Conservation (phyloP, 257 asterid species). For the Nyctanthes arbortristis region DNA sequence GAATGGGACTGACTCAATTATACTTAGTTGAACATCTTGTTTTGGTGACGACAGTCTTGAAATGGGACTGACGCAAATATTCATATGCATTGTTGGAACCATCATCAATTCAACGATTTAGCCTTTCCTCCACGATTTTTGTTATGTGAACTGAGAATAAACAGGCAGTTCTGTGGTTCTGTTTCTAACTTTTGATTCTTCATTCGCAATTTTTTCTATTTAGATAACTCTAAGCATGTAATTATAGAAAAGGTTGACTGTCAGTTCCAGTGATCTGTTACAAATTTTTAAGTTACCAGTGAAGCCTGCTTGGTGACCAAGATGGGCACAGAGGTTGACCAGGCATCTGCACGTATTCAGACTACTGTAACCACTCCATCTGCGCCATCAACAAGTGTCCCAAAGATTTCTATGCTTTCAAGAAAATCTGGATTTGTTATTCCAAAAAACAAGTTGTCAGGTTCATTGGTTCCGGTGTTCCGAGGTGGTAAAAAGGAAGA, state of each 20-base stretch:
- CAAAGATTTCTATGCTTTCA: constrained; percentile 65
- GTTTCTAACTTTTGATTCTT: constrained; percentile 1
- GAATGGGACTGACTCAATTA: too few species aligned
- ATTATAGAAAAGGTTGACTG: background rate
- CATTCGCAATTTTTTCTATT: background rate
- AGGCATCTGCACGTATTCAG: constrained; percentile 43
- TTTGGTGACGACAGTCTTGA: too few species aligned
- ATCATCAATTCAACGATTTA: too few species aligned
- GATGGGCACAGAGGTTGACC: constrained; percentile 68
- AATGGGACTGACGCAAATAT: too few species aligned
- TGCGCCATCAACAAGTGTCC: constrained; percentile 48
- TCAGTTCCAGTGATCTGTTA: background rate
- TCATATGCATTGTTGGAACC: background rate
- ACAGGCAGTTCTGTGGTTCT: background rate
- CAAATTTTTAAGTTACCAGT: constrained; percentile 11
- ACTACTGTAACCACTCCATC: constrained; percentile 40
- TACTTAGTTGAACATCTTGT: too few species aligned
- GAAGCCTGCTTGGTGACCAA: constrained; percentile 32
- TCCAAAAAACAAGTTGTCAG: constrained; percentile 85
- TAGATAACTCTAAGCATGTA: background rate
- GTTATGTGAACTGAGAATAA: background rate
- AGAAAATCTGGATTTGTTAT: constrained; percentile 80
- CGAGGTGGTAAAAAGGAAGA: constrained; percentile 67
- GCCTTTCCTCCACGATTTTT: too few species aligned
- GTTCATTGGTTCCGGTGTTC: constrained; percentile 72